Base-by-base conservation (phyloP, 768 basidiomycete species). In the Pseudohyphozyma bogoriensis region DNA sequence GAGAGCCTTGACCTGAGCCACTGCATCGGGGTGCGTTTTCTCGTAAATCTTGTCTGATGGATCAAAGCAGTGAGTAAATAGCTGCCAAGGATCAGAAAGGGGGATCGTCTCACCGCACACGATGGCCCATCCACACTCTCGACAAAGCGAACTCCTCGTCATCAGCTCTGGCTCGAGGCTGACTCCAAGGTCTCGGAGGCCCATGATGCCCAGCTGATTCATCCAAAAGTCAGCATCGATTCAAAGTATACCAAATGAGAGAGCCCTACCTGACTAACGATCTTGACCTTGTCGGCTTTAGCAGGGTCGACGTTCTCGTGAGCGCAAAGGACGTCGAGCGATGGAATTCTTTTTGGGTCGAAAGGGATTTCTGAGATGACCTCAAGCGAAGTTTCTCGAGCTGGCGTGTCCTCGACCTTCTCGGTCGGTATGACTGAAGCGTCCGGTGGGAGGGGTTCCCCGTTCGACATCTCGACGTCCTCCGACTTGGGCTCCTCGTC, bases 221-320 rank as follows among this genome's bases (percentile, higher is more conserved):
- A n/a, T n/a, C n/a, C 36, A 29, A 18, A 49, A 28, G 39, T 20
- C 12, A 20, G 26, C 20, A n/a, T 11, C 26, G 7, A n/a, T 4
- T 50, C 20, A 44, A 33, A 24, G n/a, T 2, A 18, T 15, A 45
- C 9, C 28, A 37, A 16, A 26, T 29, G 32, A 46, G 35, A 12
- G 24, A 2, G 13, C 20, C 54, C 77, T 49, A 86, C 85, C 69
- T 75, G 72, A 29, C 75, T 78, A 44, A 91, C 78, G 51, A 83
- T 79, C 69, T 88, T 89, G 81, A 89, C 84, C 63, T 79, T 74
- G 46, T 69, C 66, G 5, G 79, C 78, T 70, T 81, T 83, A 28
- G 66, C 67, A 15, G 86, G 86, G 72, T 87, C 79, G 39, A 88
- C 76, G 26, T 66, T 71, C 6, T 78, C 79, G 70, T 91, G 88